These are phyloP conservation scores for Gynandropsis gynandra DNA, from an alignment of 345 rosid species.

Conservation along the genomic window DNA sequence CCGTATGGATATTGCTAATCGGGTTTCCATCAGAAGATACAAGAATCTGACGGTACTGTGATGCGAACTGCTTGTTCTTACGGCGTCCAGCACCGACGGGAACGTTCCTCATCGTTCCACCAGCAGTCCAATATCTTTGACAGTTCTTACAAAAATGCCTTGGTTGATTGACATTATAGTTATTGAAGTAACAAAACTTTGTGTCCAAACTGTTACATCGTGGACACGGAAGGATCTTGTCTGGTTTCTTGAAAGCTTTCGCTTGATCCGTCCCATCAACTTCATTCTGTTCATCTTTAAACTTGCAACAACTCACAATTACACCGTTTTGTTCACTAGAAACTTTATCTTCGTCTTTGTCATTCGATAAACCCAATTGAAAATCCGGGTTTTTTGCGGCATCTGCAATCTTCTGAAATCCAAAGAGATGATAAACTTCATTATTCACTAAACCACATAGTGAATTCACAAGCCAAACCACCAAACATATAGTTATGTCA, in stretches of 20 bases:
- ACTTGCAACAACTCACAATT: constrained; percentile 16
- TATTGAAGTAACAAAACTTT: constrained; percentile 73
- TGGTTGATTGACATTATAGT: constrained; percentile 77
- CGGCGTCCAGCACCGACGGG: constrained; percentile 76
- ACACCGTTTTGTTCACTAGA: constrained; percentile 18
- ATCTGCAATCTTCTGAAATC: constrained; percentile 9
- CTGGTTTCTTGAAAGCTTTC: constrained; percentile 55
- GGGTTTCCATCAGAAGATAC: constrained; percentile 47
- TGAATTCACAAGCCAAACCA: background rate
- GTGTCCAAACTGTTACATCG: constrained; percentile 75
- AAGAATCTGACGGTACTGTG: constrained; percentile 47
- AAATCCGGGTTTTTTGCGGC: no score
- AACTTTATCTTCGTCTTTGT: constrained; percentile 15
- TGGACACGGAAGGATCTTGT: constrained; percentile 64
- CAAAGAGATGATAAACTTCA: background rate
- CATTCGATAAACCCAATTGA: no score
- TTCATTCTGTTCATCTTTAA: constrained; percentile 30
- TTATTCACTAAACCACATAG: background rate
- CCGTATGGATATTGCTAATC: constrained; percentile 25
- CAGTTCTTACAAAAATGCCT: constrained; percentile 80
- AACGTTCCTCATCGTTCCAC: constrained; percentile 75
- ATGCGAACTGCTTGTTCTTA: constrained; percentile 61
- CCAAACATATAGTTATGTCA: background rate
- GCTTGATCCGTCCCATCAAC: constrained; percentile 27
- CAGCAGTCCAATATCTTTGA: constrained; percentile 87